phyloP scores from a whole-genome alignment of 2,329 filamentous ascomycete species.

The Penicillium sp. region DNA sequence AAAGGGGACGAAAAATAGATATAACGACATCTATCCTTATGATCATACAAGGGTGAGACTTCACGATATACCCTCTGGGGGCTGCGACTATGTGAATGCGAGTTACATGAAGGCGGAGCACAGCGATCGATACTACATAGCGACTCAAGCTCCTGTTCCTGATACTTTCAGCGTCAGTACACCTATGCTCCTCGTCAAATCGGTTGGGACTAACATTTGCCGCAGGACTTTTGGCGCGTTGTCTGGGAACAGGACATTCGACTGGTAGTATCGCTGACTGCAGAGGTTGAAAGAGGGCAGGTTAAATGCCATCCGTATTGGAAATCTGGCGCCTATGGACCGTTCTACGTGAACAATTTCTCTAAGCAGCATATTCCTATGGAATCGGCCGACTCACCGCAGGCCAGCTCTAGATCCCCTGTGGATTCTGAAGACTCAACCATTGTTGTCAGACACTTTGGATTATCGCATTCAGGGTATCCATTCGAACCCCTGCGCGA shows the following conservation, averaged over 20 bases:
- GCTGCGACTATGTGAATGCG: slow-evolving; percentile 95
- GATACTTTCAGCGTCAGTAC: slow-evolving; percentile 81
- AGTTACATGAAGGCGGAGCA: slow-evolving; percentile 80
- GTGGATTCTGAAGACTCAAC: slow-evolving; percentile 54
- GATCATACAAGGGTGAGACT: slow-evolving; percentile 89
- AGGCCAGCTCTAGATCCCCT: slow-evolving; percentile 42
- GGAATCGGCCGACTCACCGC: slow-evolving; percentile 62
- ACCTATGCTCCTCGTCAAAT: not conserved
- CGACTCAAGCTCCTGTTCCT: slow-evolving; percentile 90
- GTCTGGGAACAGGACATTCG: slow-evolving; percentile 96
- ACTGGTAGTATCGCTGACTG: slow-evolving; percentile 95
- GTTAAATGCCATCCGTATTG: slow-evolving; percentile 96
- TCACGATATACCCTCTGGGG: slow-evolving; percentile 66
- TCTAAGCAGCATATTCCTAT: slow-evolving; percentile 84
- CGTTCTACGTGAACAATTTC: slow-evolving; percentile 73
- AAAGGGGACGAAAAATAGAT: slow-evolving; percentile 92
- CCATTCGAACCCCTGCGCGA: slow-evolving; percentile 88
- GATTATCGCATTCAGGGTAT: slow-evolving; percentile 73
- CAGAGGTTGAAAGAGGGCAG: slow-evolving; percentile 89
- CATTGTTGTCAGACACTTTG: slow-evolving; percentile 85
- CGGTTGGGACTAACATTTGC: slow-evolving; percentile 9
- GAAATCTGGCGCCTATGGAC: slow-evolving; percentile 77
- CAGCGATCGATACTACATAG: slow-evolving; percentile 93
- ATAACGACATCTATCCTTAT: slow-evolving; percentile 97
- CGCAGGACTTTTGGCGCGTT: slow-evolving; percentile 94